Conservation (phyloP, 345 rosid genomes). For the Crucihimalaya himalaica region DNA sequence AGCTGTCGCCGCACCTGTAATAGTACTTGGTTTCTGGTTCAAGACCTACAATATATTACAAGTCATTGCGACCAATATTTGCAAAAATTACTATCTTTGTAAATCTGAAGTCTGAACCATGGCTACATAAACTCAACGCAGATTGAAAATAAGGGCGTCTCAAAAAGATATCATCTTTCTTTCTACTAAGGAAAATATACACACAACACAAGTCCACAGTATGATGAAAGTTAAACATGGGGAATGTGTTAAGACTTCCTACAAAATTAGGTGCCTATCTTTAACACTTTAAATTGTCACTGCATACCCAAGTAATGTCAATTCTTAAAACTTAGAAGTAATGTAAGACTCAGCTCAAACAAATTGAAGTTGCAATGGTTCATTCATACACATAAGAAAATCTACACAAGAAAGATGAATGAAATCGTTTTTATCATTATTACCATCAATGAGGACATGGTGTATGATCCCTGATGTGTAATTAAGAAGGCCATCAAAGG, state of each 20-base stretch:
- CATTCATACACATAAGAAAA: conserved; percentile 11
- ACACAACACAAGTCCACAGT: background rate
- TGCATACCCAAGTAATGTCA: background rate
- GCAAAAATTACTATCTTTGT: background rate
- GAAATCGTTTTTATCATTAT: background rate
- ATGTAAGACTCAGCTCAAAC: conserved; percentile 39
- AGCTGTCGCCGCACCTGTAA: conserved; percentile 77
- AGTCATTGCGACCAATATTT: background rate
- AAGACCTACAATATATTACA: conserved; percentile 50
- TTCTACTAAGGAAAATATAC: background rate
- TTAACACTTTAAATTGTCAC: background rate
- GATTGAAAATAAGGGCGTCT: background rate
- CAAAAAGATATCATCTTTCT: background rate
- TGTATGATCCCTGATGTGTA: conserved; percentile 88
- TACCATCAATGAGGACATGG: conserved; percentile 75
- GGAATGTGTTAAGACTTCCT: background rate
- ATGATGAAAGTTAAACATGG: background rate
- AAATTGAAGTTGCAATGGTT: background rate
- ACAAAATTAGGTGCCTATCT: background rate
- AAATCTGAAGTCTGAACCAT: background rate
- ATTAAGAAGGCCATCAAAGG: conserved; percentile 75
- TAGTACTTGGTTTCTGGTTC: conserved; percentile 62
- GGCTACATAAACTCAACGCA: background rate
- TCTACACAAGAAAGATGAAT: background rate
- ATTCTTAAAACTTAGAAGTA: conserved; percentile 32